phyloP scores from a whole-genome alignment of 257 asterid species.

The Solanum gracilifrons region DNA sequence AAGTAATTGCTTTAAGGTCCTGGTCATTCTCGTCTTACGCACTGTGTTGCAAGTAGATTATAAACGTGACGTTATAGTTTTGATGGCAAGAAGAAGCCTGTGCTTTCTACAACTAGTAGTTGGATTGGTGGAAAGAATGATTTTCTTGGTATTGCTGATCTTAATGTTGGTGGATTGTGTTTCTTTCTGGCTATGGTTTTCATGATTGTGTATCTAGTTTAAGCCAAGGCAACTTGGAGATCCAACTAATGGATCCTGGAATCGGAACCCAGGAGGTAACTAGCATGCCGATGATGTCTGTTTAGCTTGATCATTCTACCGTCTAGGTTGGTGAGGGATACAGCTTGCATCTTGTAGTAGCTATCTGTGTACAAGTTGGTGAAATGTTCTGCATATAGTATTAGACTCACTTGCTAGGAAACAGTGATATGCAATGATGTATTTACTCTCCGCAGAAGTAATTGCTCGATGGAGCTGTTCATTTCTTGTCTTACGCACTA shows the following conservation, averaged over 20 bases:
- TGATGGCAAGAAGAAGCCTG: slow-evolving; percentile 16
- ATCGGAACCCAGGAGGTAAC: not conserved
- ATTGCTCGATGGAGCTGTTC: not conserved
- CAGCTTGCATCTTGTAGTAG: not conserved
- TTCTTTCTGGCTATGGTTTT: slow-evolving; percentile 12
- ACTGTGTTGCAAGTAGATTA: not conserved
- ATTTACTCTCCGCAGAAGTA: not conserved
- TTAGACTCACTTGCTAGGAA: not conserved
- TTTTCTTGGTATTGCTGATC: slow-evolving; percentile 23
- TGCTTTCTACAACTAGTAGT: slow-evolving; percentile 20
- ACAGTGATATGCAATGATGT: not conserved
- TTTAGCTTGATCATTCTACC: not conserved
- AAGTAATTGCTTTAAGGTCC: not conserved
- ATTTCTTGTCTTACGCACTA: not conserved
- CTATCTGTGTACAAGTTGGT: not conserved
- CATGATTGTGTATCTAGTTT: slow-evolving; percentile 3
- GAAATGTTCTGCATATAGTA: not conserved
- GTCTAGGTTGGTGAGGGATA: not conserved
- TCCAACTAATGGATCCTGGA: not conserved
- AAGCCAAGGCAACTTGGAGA: slow-evolving; percentile 14
- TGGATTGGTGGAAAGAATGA: slow-evolving; percentile 27
- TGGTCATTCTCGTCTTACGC: not conserved
- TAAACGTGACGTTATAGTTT: slow-evolving; percentile 13
- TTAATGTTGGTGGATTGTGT: slow-evolving; percentile 17
- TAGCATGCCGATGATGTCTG: not conserved